Evolutionary conservation across 2,329 filamentous ascomycete genomes (phyloP).

Genomic region (Neofusicoccum parvum): DNA sequence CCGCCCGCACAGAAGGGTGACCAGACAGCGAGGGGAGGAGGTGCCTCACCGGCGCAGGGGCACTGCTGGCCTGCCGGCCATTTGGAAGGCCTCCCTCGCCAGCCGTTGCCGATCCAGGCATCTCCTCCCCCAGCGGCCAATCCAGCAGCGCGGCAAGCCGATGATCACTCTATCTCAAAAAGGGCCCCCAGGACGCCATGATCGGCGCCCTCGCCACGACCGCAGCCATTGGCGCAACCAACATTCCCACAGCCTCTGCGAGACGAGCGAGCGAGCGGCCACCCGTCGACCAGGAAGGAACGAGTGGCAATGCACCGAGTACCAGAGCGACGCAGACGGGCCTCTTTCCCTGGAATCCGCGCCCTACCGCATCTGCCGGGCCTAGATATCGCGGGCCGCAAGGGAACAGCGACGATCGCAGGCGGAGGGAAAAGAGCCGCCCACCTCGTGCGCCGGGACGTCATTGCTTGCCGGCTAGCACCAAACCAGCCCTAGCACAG

Average conservation of each 20-base stretch:
- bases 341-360: neutral
- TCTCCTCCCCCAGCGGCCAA: neutral
- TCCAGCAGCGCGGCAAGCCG: neutral
- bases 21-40: neutral
- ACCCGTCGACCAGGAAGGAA: neutral
- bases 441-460: neutral
- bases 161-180: neutral
- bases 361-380: neutral
- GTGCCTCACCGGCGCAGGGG: neutral
- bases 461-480: neutral
- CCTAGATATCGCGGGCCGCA: neutral
- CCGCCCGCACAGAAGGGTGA: neutral
- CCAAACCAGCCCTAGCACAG: neutral
- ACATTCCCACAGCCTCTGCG: neutral
- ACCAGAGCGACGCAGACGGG: neutral
- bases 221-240: neutral
- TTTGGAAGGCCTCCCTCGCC: neutral
- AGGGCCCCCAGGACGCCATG: neutral
- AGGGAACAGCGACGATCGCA: neutral
- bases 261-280: neutral
- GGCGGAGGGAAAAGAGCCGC: too few relatives aligned
- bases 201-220: constrained; percentile 1
- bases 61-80: too few relatives aligned
- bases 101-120: too few relatives aligned
- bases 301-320: neutral